Base-by-base conservation (phyloP, 2,329 filamentous ascomycete species). In the Fusarium verticillioides region DNA sequence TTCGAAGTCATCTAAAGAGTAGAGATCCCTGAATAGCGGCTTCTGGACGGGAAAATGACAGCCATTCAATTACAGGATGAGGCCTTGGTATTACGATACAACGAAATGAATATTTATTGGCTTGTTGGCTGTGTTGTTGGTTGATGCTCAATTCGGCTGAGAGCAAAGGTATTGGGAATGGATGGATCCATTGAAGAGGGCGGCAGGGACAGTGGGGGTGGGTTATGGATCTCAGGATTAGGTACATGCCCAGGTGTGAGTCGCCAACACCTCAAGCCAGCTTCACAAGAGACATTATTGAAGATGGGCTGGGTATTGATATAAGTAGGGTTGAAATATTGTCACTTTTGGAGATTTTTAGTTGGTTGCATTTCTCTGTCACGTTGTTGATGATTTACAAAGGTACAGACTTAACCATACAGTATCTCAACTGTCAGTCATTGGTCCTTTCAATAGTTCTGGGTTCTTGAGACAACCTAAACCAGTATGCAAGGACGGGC, bases 41-140 rank as follows among this genome's bases (percentile, higher is more conserved):
- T 30, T 23, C 28, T 30, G 36, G 9, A 23, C 37, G 28, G 42
- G 13, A n/a, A 2, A 18, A 34, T 59, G 39, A 56, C 12, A 63
- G 10, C 28, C 18, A 40, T 43, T 39, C n/a, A 26, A 30, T 47
- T 26, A 18, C 8, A 4, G 6, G 5, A 44, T 26, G 34, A 36
- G 15, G 18, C 23, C 16, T 49, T 28, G 40, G 6, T 15, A 28
- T n/a, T 46, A 18, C 12, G n/a, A 26, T 52, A 42, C 54, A 30
- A 53, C 10, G 21, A 60, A 52, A 21, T 63, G 47, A 59, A 72
- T 32, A 52, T 63, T 46, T 32, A 34, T 37, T 49, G 46, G 28
- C 26, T 9, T 68, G 43, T 59, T 68, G 39, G 43, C 23, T 9
- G 19, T 19, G 66, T 30, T 67, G 67, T 67, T 67, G 69, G 67